Base-by-base conservation (phyloP, 148 eudicot species). In the Gaultheria prostrata region DNA sequence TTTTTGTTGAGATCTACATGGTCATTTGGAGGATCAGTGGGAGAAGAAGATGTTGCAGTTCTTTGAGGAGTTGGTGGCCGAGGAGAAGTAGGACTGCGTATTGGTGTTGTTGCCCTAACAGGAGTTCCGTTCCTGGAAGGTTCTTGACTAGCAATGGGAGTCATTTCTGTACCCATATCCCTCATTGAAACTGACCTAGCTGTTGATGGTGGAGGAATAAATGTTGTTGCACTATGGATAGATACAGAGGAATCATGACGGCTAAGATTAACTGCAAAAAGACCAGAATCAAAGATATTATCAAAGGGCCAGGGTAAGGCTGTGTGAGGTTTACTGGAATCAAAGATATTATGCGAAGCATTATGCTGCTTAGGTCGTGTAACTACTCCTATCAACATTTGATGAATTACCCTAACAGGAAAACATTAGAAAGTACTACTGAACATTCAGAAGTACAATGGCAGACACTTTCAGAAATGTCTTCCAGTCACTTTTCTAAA, bases 141-240 rank as follows among this genome's bases (percentile, higher is more conserved):
- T 85, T 93, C 97, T 82, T 93, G 97, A 85, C 97, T 93, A 3
- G 93, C 90, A 83, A 88, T 80, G 71, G 94, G 97, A 87, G 97
- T 92, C 97, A 93, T 93, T 84, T 93, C 97, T 17, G 93, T 93
- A 24, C 94, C 97, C 97, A 92, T 93, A 77, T 93, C 97, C 83
- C 92, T 92, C 94, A 93, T 92, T 65, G 94, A 92, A 74, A 93
- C 91, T 24, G 97, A 91, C 78, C 92, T 89, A 21, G 97, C 97
- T 49, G 91, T 89, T 80, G 91, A 86, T 63, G 88, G 87, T 4
- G 90, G 85, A n/a, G 90, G 89, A 85, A 86, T 56, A 80, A 85
- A 80, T 72, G 87, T 80, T 78, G 92, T 90, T 21, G 88, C 88
- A 65, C 82, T 86, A 77, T 89, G 87, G 75, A 89, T 81, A 30